A percentile compares a stretch with the other conserved stretches of the same genome.
Evolutionary conservation across 1,139 yeast species (phyloP).

Genomic region (Protomyces inouyei): DNA sequence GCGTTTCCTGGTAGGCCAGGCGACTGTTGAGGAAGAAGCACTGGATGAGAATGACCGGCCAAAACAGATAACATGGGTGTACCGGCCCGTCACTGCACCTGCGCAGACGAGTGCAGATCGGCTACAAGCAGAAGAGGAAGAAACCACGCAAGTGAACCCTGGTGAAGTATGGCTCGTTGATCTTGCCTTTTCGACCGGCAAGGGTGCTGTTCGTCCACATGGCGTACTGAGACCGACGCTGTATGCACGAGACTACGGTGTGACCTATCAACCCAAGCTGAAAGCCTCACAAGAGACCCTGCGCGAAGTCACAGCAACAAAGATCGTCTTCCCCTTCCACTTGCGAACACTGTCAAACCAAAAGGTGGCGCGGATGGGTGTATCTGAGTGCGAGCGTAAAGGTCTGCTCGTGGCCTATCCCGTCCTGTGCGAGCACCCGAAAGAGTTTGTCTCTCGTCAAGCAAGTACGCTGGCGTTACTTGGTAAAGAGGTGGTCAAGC

Average conservation of each 20-base stretch:
- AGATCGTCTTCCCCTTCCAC: conserved; percentile 90
- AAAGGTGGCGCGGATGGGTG: conserved; percentile 63
- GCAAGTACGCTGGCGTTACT: conserved; percentile 70
- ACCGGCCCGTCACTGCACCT: conserved; percentile 20
- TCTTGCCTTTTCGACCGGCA: conserved; percentile 64
- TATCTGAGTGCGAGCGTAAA: conserved; percentile 74
- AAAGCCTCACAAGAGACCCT: conserved; percentile 69
- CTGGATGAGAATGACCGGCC: conserved; percentile 90
- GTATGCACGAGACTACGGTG: conserved; percentile 77
- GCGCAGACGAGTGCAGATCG: conserved; percentile 29
- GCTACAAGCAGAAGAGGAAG: conserved; percentile 28
- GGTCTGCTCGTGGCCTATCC: conserved; percentile 74
- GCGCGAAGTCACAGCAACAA: conserved; percentile 60
- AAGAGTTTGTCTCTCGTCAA: conserved; percentile 53
- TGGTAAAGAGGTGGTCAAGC: conserved; percentile 60
- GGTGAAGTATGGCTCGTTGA: conserved; percentile 89
- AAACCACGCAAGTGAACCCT: conserved; percentile 59
- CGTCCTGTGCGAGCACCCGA: conserved; percentile 49
- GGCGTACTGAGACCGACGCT: conserved; percentile 53
- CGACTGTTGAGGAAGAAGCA: conserved; percentile 82
- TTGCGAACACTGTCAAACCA: conserved; percentile 50
- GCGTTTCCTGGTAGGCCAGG: conserved; percentile 94
- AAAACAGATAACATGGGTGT: conserved; percentile 28
- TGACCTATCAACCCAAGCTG: conserved; percentile 68
- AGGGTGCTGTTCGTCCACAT: conserved; percentile 29